These are phyloP conservation scores for Tetragonia tetragonoides DNA, from an alignment of 148 eudicot genomes.

Conservation along the genomic window DNA sequence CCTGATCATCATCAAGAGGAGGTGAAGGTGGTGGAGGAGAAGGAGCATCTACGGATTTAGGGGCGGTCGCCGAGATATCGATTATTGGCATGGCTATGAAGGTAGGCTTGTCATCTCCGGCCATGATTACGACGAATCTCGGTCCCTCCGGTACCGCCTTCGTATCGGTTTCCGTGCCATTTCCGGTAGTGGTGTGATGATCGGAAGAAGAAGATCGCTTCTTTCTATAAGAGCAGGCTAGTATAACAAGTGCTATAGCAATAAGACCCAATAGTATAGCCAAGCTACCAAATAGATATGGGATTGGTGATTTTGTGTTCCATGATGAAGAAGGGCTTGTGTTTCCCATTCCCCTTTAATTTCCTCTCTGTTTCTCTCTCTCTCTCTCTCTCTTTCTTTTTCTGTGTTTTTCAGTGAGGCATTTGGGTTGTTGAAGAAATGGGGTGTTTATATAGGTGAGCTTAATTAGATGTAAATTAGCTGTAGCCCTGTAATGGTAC, in stretches of 20 bases:
- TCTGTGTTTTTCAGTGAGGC: no score
- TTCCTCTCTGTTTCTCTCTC: neutral
- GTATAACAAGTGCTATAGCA: conserved; percentile 27
- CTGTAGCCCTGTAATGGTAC: no score
- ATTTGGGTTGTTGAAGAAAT: neutral
- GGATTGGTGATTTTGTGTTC: conserved; percentile 5
- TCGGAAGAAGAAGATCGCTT: neutral
- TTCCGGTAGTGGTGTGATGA: neutral
- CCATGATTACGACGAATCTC: conserved; percentile 31
- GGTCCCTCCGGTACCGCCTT: conserved; percentile 9
- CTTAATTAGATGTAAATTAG: no score
- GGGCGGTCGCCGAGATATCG: neutral
- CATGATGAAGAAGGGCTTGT: neutral
- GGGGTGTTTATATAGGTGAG: neutral
- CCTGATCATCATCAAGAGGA: neutral
- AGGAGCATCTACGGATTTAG: neutral
- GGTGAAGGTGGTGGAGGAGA: conserved; percentile 3
- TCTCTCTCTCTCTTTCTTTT: neutral
- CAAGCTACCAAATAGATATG: conserved; percentile 42
- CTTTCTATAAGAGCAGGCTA: conserved; percentile 31
- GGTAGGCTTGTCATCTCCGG: conserved; percentile 36
- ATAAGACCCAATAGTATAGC: conserved; percentile 36
- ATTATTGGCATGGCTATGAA: conserved; percentile 24
- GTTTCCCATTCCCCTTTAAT: conserved; percentile 3
- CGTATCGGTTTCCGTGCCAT: neutral